Base-by-base conservation (phyloP, 1,284 basidiomycete species). In the Sphaerobolus stellatus region DNA sequence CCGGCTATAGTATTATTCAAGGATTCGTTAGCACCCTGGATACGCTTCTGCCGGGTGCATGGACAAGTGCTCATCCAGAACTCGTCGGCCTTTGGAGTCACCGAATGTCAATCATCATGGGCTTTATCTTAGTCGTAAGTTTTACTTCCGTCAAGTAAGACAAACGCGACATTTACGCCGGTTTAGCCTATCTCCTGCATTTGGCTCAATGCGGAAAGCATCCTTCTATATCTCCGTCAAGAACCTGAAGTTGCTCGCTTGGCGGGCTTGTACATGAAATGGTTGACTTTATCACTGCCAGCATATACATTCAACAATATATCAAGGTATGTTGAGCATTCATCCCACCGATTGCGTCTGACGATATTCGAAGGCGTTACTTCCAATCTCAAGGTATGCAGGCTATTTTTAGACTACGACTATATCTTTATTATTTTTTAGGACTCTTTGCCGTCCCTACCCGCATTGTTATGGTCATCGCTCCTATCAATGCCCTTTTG, bases 171-270 rank as follows among this genome's bases (percentile, higher is more conserved):
- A n/a, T n/a, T 81, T 5, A 62, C 66, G 16, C 40, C n/a, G n/a
- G n/a, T 25, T 6, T 53, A 90, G 86, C 88, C 89, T 0, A 83
- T 86, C 56, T 72, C 76, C 57, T 61, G 75, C 5, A 73, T 90
- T 20, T 98, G 93, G 93, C 80, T 89, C 65, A 92, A 90, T 57
- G 85, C 90, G 0, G 92, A 96, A 68, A 59, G 71, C 0, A 80
- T 98, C 34, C 79, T 98, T 2, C 75, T 97, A 18, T 72, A 77
- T 22, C 68, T 83, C 11, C 67, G 74, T 3, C 82, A 84, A 69
- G 78, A 81, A 33, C 69, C 74, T 4, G 66, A 72, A 27, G 78
- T 84, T 14, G 76, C 81, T 0, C 56, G 64, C 11, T 66, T 71
- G n/a, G 79, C 81, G 2, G 71, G 69, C 1, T 55, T 68, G 14